Conservation (phyloP, 306 rosid genomes). For the Macrotyloma uniflorum region DNA sequence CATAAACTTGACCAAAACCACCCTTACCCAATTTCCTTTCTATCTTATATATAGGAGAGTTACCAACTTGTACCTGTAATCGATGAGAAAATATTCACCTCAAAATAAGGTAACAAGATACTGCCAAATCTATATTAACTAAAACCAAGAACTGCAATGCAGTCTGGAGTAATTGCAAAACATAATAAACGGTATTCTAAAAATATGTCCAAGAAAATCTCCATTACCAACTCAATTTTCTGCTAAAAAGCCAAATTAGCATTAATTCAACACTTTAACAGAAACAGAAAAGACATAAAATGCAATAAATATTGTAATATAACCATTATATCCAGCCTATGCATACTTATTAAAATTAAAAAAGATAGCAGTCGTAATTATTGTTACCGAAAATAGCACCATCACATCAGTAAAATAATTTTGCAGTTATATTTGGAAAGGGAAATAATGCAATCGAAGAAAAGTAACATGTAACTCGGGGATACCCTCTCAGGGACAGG, state of each 20-base stretch:
- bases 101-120: neutral
- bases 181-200: neutral
- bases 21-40: conserved; percentile 97
- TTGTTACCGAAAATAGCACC: conserved; percentile 20
- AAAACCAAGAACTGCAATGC: neutral
- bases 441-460: conserved; percentile 28
- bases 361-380: neutral
- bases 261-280: conserved; percentile 8
- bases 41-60: conserved; percentile 83
- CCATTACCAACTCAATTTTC: conserved; percentile 3
- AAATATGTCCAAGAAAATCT: neutral
- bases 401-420: conserved; percentile 26
- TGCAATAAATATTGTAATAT: neutral
- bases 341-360: neutral
- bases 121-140: conserved; percentile 4
- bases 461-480: conserved; percentile 27
- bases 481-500: conserved; percentile 92
- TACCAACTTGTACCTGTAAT: conserved; percentile 85
- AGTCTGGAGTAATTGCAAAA: neutral
- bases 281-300: neutral
- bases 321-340: neutral
- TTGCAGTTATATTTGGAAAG: neutral
- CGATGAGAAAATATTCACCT: conserved; percentile 20
- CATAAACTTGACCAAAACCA: conserved; percentile 96
- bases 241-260: conserved; percentile 23